These are phyloP conservation scores for Penicillium sp. DNA, from an alignment of 2,329 filamentous ascomycete species.

Conservation along the genomic window DNA sequence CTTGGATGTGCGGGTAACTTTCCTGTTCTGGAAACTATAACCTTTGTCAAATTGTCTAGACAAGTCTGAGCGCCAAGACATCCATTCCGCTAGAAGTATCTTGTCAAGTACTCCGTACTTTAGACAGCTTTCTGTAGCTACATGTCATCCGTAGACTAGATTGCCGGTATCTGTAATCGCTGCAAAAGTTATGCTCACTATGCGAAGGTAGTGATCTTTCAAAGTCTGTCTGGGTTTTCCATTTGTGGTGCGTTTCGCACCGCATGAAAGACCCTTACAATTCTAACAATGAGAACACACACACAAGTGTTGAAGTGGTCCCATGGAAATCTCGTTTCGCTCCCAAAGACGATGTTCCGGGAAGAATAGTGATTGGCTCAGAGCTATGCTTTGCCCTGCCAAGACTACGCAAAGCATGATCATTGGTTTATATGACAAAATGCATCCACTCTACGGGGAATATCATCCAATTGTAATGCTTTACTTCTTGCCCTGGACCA, in stretches of 20 bases:
- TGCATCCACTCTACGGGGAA: neutral
- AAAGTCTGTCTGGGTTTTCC: no score
- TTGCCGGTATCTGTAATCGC: neutral
- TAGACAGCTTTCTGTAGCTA: neutral
- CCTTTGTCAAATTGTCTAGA: neutral
- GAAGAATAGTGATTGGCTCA: conserved; percentile 5
- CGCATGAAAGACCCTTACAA: neutral
- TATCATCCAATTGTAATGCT: conserved; percentile 10
- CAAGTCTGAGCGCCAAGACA: neutral
- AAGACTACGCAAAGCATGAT: neutral
- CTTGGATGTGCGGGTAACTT: neutral
- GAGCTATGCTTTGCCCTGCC: conserved; percentile 13
- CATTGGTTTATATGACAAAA: neutral
- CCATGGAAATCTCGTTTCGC: neutral
- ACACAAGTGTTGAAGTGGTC: neutral
- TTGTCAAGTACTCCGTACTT: neutral
- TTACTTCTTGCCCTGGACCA: conserved; percentile 8
- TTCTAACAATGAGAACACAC: neutral
- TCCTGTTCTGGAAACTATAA: conserved; percentile 1
- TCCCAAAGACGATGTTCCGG: neutral
- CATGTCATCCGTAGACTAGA: neutral
- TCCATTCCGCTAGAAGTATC: no score
- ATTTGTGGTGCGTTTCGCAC: no score
- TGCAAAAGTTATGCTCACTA: neutral
- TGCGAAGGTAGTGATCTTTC: neutral